Percentiles rank a stretch among this genome's conserved stretches.
Evolutionary conservation across 2,329 filamentous ascomycete genomes (phyloP).

Genomic region (Ilyonectria mors-panacis): DNA sequence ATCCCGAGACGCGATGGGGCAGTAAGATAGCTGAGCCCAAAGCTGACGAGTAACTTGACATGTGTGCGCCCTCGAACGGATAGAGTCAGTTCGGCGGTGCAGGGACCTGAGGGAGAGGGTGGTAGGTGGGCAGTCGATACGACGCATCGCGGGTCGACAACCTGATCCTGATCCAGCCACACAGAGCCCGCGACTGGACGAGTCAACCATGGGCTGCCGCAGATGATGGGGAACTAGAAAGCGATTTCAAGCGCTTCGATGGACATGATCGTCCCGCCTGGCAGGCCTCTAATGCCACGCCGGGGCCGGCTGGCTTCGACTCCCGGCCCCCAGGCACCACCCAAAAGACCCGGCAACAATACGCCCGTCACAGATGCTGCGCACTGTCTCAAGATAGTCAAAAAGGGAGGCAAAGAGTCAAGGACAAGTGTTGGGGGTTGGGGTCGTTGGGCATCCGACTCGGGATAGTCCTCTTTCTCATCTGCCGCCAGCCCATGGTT

Average conservation of each 20-base stretch:
- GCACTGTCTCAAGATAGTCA: conserved; percentile 14
- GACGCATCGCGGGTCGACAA: conserved; percentile 32
- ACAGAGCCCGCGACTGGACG: conserved; percentile 15
- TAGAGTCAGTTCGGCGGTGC: conserved; percentile 18
- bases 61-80: conserved; percentile 1
- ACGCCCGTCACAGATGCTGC: conserved; percentile 14
- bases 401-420: conserved; percentile 1
- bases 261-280: conserved; percentile 5
- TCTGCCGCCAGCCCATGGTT: no score
- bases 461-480: conserved; percentile 20
- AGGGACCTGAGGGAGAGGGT: conserved; percentile 15
- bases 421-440: conserved; percentile 26
- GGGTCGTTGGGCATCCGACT: conserved; percentile 16
- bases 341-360: not conserved
- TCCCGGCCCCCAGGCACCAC: conserved; percentile 25
- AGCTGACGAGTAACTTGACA: conserved; percentile 23
- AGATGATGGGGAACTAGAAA: conserved; percentile 14
- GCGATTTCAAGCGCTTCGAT: conserved; percentile 27
- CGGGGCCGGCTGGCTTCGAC: conserved; percentile 15
- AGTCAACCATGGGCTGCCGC: conserved; percentile 6
- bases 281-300: conserved; percentile 10
- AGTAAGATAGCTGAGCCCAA: conserved; percentile 6
- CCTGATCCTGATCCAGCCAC: conserved; percentile 32
- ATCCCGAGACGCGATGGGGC: conserved; percentile 5
- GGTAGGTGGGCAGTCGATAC: conserved; percentile 35